These are phyloP conservation scores for Citrus mangshanensis DNA, from an alignment of 345 rosid species.

Conservation along the genomic window DNA sequence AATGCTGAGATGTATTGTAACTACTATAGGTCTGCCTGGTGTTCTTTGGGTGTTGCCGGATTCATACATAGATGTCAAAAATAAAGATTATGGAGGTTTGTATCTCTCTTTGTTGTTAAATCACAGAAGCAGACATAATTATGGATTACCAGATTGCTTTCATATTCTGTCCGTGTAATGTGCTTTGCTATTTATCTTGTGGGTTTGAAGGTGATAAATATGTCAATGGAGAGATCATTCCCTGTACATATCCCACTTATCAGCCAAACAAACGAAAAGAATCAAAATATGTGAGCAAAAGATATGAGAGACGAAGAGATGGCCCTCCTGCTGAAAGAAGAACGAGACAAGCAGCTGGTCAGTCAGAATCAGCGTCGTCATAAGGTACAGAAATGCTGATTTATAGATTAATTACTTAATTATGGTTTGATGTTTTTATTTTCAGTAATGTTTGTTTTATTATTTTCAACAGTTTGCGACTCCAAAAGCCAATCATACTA, in stretches of 20 bases:
- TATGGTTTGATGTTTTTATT: background rate
- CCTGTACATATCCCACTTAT: slow-evolving; percentile 88
- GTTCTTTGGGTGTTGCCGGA: slow-evolving; percentile 98
- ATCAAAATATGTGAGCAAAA: slow-evolving; percentile 55
- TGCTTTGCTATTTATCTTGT: background rate
- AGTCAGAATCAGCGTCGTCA: slow-evolving; percentile 52
- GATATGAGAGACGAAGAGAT: slow-evolving; percentile 79
- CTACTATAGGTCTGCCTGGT: slow-evolving; percentile 81
- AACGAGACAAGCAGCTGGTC: slow-evolving; percentile 49
- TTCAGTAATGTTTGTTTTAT: background rate
- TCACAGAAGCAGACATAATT: background rate
- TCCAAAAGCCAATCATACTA: background rate
- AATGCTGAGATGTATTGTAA: background rate
- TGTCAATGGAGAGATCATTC: slow-evolving; percentile 88
- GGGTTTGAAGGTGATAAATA: slow-evolving; percentile 72
- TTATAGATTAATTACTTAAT: background rate
- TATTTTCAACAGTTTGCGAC: background rate
- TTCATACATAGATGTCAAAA: slow-evolving; percentile 91
- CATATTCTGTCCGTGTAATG: background rate
- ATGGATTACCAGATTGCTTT: background rate
- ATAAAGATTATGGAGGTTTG: slow-evolving; percentile 97
- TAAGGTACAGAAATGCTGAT: slow-evolving; percentile 8
- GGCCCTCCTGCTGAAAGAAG: slow-evolving; percentile 78
- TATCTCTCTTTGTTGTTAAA: background rate
- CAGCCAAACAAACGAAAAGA: slow-evolving; percentile 75